Evolutionary conservation across 164 flowering plant species (phyloP), one percentile per base, ranked within the genome.

Genomic region (Nelumbo lutea): DNA sequence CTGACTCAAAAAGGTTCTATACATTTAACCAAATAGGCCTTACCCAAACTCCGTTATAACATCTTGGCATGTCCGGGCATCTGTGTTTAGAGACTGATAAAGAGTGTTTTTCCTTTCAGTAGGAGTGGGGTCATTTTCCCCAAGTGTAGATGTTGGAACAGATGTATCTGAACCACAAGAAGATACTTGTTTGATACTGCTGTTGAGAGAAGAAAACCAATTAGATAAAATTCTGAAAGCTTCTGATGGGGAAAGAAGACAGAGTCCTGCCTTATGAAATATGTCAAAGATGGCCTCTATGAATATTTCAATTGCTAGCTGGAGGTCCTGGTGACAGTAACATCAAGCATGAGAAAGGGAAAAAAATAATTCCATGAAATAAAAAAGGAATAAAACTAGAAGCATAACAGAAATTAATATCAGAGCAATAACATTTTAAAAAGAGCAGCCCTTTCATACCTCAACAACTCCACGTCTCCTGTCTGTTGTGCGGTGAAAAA

Each of bases 41-140:
- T 85, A 94, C 99, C 99, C 99, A 65, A 91, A 90, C 81, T 93
- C 99, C 69, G 95, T 93, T 64, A 96, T 96, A 76, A 96, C 97
- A 81, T 96, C 98, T 71, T 84, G 77, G 69, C 99, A 96, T 64
- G 98, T 96, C 70, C 97, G 80, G 47, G 87, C 87, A 86, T 96
- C 99, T 50, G 98, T 96, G 74, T 96, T 93, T 61, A 96, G 68
- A 40, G 93, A 68, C 58, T 83, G 81, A 39, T 78, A 73, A 70
- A 80, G 84, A 64, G 79, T 72, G 11, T 88, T 68, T 61, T 73
- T 83, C 76, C 86, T 86, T 77, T 89, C 96, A 46, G 79, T 79
- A 59, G 81, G 90, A 74, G 90, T 68, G 44, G 98, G 90, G 77
- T 93, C 87, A 70, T 68, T 67, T 47, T 86, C 91, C 67, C 97